Conservation (phyloP, 768 basidiomycete species). For the Daedaleopsis nitida region DNA sequence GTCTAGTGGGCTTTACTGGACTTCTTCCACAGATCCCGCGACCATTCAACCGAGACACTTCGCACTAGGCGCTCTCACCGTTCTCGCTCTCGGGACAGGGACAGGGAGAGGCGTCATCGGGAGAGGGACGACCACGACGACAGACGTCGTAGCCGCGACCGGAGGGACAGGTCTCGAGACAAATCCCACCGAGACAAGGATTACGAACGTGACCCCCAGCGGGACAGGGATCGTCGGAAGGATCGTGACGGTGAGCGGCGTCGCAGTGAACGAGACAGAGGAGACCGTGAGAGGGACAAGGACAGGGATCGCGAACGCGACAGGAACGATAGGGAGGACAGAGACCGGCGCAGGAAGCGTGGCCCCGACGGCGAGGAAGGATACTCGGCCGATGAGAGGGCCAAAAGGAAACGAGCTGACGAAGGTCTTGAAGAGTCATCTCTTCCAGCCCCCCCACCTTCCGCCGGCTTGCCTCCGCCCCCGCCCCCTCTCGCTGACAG, state of each 20-base stretch:
- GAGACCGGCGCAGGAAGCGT: conserved; percentile 65
- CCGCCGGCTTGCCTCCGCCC: conserved; percentile 46
- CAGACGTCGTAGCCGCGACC: conserved; percentile 64
- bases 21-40: conserved; percentile 51
- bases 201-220: conserved; percentile 42
- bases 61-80: conserved; percentile 72
- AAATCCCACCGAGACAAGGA: conserved; percentile 42
- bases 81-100: conserved; percentile 66
- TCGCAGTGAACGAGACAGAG: conserved; percentile 48
- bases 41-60: conserved; percentile 76
- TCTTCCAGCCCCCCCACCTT: conserved; percentile 47
- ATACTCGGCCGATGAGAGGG: conserved; percentile 46
- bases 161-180: conserved; percentile 45
- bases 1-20: conserved; percentile 1
- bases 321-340: conserved; percentile 48
- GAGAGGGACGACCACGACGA: conserved; percentile 57
- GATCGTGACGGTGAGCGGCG: conserved; percentile 49
- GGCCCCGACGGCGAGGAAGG: conserved; percentile 52
- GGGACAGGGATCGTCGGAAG: conserved; percentile 43
- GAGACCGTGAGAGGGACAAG: conserved; percentile 48
- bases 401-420: conserved; percentile 67
- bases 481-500: conserved; percentile 51
- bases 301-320: conserved; percentile 35
- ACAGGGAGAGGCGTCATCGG: conserved; percentile 54
- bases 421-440: conserved; percentile 49